Conservation (phyloP, 2,329 filamentous ascomycete genomes). For the Pseudonectria buxi region DNA sequence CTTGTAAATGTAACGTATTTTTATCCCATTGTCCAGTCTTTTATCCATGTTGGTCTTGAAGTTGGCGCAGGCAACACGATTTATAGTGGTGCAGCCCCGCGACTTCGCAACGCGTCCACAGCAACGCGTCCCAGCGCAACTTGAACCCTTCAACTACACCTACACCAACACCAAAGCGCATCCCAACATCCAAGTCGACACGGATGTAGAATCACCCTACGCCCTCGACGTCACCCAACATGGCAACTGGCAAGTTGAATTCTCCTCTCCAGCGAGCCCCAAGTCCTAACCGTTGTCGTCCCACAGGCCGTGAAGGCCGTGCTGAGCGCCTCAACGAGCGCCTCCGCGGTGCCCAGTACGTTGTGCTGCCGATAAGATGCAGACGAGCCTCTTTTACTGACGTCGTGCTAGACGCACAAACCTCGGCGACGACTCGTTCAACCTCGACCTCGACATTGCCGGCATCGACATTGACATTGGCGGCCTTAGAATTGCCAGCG, state of each 20-base stretch:
- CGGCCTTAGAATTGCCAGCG: conserved; percentile 6
- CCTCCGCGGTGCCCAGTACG: conserved; percentile 58
- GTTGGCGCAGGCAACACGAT: too few relatives aligned
- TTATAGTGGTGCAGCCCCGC: too few relatives aligned
- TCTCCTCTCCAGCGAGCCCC: neutral
- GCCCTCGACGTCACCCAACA: conserved; percentile 11
- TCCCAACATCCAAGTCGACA: conserved; percentile 4
- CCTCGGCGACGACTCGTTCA: conserved; percentile 55
- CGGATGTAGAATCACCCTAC: too few relatives aligned
- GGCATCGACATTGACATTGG: conserved; percentile 28
- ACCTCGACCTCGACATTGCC: conserved; percentile 43
- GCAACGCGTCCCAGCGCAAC: conserved; percentile 1
- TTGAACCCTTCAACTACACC: too few relatives aligned
- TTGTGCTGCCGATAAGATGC: neutral
- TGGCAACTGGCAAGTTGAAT: conserved; percentile 29
- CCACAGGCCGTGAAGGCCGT: conserved; percentile 39
- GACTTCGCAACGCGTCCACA: conserved; percentile 5
- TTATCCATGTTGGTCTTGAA: too few relatives aligned
- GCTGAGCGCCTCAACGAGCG: conserved; percentile 58
- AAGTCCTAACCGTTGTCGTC: neutral
- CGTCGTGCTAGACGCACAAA: conserved; percentile 40
- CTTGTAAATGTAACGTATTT: too few relatives aligned
- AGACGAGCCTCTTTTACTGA: neutral
- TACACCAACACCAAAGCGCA: neutral
- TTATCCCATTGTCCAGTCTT: too few relatives aligned